Conservation (phyloP, 2,329 filamentous ascomycete genomes). For the Talaromyces albobiverticillius region DNA sequence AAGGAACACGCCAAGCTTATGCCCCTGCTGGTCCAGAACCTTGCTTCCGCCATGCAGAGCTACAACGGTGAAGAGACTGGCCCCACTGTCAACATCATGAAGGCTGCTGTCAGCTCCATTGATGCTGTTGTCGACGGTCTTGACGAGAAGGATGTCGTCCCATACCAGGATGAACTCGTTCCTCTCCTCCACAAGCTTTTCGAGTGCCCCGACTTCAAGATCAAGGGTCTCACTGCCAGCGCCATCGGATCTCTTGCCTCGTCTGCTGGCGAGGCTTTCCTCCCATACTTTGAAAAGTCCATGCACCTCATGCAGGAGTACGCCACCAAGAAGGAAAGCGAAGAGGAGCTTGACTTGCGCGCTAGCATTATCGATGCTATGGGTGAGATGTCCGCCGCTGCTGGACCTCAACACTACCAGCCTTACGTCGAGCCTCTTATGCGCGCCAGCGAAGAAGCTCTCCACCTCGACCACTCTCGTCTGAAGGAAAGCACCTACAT, state of each 20-base stretch:
- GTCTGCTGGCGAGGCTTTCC: constrained; percentile 76
- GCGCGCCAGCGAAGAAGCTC: constrained; percentile 85
- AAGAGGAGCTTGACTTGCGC: constrained; percentile 85
- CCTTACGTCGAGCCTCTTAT: constrained; percentile 88
- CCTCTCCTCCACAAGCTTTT: constrained; percentile 82
- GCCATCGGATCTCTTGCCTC: constrained; percentile 88
- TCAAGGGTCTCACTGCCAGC: constrained; percentile 85
- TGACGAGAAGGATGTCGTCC: constrained; percentile 74
- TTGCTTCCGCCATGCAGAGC: constrained; percentile 73
- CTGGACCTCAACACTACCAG: constrained; percentile 82
- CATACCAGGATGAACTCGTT: constrained; percentile 79
- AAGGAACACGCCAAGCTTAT: constrained; percentile 83
- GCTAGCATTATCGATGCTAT: constrained; percentile 89
- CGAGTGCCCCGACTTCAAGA: constrained; percentile 77
- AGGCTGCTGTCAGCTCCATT: constrained; percentile 83
- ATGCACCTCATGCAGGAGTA: constrained; percentile 87
- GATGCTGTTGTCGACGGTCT: constrained; percentile 82
- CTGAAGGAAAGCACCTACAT: constrained; percentile 97
- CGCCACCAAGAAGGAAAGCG: constrained; percentile 79
- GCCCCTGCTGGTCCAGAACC: constrained; percentile 79
- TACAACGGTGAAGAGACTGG: constrained; percentile 64
- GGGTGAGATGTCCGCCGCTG: constrained; percentile 86
- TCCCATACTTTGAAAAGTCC: constrained; percentile 85
- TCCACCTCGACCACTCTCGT: constrained; percentile 82
- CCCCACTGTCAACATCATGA: constrained; percentile 80